Base-by-base conservation (phyloP, 2,329 filamentous ascomycete species). In the Penicillium vulpinum region DNA sequence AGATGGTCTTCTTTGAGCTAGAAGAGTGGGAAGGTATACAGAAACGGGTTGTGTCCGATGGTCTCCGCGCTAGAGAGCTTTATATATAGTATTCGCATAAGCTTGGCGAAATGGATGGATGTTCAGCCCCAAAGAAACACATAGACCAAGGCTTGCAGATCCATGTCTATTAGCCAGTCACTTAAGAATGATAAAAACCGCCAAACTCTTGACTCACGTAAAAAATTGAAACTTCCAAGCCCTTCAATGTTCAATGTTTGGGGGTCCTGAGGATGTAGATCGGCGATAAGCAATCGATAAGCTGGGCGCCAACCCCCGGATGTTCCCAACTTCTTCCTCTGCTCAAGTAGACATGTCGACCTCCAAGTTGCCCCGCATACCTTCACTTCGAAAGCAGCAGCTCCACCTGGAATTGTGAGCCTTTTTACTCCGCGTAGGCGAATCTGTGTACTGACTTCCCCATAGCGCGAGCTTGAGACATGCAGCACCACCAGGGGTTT, bases 401-500 rank as follows among this genome's bases (percentile, higher is more conserved):
- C 82, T 94, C 48, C 81, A 92, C 39, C 83, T 90, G 57, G 91
- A 94, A 78, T 94, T 93, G 90, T 94, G 80, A 64, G 88, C 66
- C 5, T 28, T 28, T 21, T n/a, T 38, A 26, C 10, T 31, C 41
- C 35, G 16, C 35, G n/a, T 22, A 15, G 7, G 18, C 15, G 28
- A 36, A 9, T 16, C 29, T 21, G 16, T 21, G 13, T 51, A 36
- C 51, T 58, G 51, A 62, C 53, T 16, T 46, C 36, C 15, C 51
- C 18, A 60, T 75, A 96, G 91, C 75, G 84, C 89, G 59, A 89
- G 89, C 59, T 81, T 96, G 66, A 92, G 89, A 74, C 85, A 90
- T 77, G 87, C 88, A 57, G 92, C 89, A 72, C 92, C 92, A 2
- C 86, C 91, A 55, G 93, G 94, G 51, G 83, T 97, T 60, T 97